Conservation (phyloP, 2,329 filamentous ascomycete species). For the Colletotrichum trifolii region DNA sequence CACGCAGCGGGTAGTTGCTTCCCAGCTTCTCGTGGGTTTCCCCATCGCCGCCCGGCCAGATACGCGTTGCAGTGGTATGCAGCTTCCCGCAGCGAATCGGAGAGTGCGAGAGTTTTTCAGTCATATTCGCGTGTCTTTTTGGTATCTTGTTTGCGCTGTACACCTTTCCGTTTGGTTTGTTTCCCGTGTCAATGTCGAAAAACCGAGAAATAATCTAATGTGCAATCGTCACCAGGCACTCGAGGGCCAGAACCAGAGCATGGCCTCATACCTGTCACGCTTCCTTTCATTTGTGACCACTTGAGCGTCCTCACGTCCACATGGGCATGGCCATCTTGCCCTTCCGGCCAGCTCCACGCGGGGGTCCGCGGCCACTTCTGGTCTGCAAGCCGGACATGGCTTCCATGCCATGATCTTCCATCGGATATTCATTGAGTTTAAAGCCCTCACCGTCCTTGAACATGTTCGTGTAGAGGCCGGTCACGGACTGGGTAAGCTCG, state of each 20-base stretch:
- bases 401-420: slow-evolving; percentile 46
- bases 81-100: slow-evolving; percentile 1
- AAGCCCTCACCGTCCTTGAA: slow-evolving; percentile 84
- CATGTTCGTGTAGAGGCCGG: slow-evolving; percentile 75
- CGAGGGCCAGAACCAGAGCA: too few species aligned
- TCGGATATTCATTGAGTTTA: slow-evolving; percentile 44
- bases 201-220: not conserved
- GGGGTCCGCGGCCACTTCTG: slow-evolving; percentile 34
- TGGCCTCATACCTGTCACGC: too few species aligned
- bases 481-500: slow-evolving; percentile 77
- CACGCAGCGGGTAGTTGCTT: slow-evolving; percentile 32
- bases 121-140: slow-evolving; percentile 11
- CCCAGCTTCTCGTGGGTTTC: not conserved
- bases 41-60: not conserved
- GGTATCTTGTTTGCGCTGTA: slow-evolving; percentile 21
- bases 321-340: slow-evolving; percentile 30
- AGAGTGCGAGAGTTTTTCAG: too few species aligned
- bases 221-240: not conserved
- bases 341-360: slow-evolving; percentile 31
- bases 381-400: slow-evolving; percentile 37
- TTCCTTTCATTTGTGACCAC: too few species aligned
- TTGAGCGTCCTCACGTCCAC: slow-evolving; percentile 15
- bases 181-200: too few species aligned
- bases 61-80: not conserved
- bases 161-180: too few species aligned